Evolutionary conservation across 2,329 filamentous ascomycete species (phyloP), one percentile per base, ranked within the genome.

Genomic region (Pseudogymnoascus sp.): DNA sequence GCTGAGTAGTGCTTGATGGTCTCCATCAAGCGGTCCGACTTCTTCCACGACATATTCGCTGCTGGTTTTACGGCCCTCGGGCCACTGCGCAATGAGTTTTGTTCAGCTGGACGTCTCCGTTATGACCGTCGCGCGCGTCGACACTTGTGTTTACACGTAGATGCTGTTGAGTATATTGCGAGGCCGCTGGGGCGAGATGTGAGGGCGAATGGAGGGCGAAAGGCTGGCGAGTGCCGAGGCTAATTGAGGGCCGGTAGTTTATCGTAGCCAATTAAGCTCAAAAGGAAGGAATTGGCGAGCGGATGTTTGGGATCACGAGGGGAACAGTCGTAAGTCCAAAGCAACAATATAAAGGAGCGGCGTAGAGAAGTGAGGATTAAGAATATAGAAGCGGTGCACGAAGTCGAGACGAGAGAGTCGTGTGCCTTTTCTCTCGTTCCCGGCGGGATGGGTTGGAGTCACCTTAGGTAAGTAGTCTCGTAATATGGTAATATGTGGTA

Each of bases 1-100:
- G 87, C 91, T 76, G 92, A 91, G 84, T 97, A 97, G 79, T 97
- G 92, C 77, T 89, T 87, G 87, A 97, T 97, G 81, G 90, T 96
- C 71, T 94, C 89, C 91, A 96, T 94, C 86, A 97, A 79, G 79
- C 85, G 84, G 77, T 92, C 89, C 67, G 90, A 89, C 75, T 88
- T 89, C 81, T 88, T 96, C 93, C 93, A 97, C 81, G 90, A 90
- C 92, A 97, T 97, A 76, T 72, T 81, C 78, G 47, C 31, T 35
- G 53, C 18, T 56, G 50, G 50, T 67, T 62, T 47, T 47, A 50
- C 67, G 69, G 69, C 69, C 68, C 68, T 68, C 64, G 63, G 70
- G 70, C 71, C 70, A 67, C 64, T 69, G 62, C 53, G 23, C 53
- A 59, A 59, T 59, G 28, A 37, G 33, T 33, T 59, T 59, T 31